Percentiles rank a stretch among this genome's conserved stretches.
Conservation (phyloP, 371 early-diverging fungal genomes). For the Batrachochytrium dendrobatidis region DNA sequence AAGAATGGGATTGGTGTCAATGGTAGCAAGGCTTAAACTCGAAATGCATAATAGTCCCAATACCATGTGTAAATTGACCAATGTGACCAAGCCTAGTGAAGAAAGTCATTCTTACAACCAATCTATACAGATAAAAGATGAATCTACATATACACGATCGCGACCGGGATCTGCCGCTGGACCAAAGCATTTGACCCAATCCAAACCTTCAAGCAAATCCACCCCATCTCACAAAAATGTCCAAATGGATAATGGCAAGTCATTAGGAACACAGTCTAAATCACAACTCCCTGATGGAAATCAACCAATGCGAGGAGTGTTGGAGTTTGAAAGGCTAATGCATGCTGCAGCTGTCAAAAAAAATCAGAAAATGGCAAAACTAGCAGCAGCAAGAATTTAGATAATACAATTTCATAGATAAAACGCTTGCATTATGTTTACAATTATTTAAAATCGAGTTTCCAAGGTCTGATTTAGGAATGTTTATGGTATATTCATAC, state of each 20-base stretch:
- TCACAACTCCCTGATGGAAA: background rate
- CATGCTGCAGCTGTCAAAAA: background rate
- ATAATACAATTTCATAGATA: background rate
- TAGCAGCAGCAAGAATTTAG: background rate
- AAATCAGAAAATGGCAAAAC: background rate
- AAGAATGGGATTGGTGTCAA: conserved; percentile 35
- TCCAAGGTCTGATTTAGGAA: too few relatives aligned
- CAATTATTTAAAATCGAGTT: too few relatives aligned
- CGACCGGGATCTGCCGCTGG: background rate
- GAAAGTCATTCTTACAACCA: background rate
- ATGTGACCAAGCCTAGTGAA: background rate
- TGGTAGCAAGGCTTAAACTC: conserved; percentile 13
- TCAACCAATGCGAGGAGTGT: background rate
- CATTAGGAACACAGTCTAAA: background rate
- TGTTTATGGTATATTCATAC: too few relatives aligned
- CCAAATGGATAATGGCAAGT: background rate
- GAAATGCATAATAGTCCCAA: background rate
- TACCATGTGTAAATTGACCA: background rate
- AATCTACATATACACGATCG: background rate
- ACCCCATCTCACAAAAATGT: background rate
- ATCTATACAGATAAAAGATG: background rate
- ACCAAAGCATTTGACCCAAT: background rate
- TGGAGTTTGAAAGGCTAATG: background rate
- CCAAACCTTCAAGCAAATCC: background rate
- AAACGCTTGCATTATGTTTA: too few relatives aligned